phyloP scores from a whole-genome alignment of 768 basidiomycete species.

The Agaricus sinodeliciosus region DNA sequence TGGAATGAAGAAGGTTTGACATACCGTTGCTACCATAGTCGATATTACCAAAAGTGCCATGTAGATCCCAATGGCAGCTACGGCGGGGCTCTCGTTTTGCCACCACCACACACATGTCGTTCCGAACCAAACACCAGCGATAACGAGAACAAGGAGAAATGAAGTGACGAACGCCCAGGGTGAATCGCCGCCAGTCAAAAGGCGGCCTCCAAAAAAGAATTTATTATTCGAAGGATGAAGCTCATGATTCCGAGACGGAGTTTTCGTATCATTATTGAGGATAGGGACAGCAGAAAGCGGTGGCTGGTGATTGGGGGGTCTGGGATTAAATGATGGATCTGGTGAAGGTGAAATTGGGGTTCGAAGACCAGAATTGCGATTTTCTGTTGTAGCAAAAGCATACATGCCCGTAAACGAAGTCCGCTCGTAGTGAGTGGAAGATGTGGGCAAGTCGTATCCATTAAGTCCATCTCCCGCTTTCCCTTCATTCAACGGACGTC shows the following conservation, averaged over 20 bases:
- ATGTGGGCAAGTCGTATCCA: slow-evolving; percentile 11
- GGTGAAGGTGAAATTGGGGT: slow-evolving; percentile 26
- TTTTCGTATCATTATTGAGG: slow-evolving; percentile 29
- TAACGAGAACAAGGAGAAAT: slow-evolving; percentile 51
- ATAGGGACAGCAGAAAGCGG: slow-evolving; percentile 32
- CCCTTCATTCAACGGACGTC: slow-evolving; percentile 22
- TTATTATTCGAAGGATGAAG: slow-evolving; percentile 66
- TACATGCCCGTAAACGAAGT: slow-evolving; percentile 2
- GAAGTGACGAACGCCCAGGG: slow-evolving; percentile 74
- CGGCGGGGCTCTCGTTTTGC: slow-evolving; percentile 65
- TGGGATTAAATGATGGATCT: slow-evolving; percentile 26
- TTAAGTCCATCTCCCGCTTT: slow-evolving; percentile 30
- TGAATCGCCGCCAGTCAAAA: slow-evolving; percentile 83
- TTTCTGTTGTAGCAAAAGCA: not conserved
- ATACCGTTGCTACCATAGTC: slow-evolving; percentile 72
- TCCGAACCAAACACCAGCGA: slow-evolving; percentile 81
- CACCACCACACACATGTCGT: slow-evolving; percentile 91
- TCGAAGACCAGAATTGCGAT: slow-evolving; percentile 15
- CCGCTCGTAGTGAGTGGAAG: slow-evolving; percentile 17
- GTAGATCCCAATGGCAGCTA: slow-evolving; percentile 47
- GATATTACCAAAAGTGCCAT: slow-evolving; percentile 57
- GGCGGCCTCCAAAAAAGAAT: slow-evolving; percentile 65
- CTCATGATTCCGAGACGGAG: slow-evolving; percentile 49
- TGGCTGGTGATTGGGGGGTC: slow-evolving; percentile 21
- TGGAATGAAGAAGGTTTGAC: slow-evolving; percentile 17